Conservation (phyloP, 2,329 filamentous ascomycete species). For the Ceratocystis diversiconidia region DNA sequence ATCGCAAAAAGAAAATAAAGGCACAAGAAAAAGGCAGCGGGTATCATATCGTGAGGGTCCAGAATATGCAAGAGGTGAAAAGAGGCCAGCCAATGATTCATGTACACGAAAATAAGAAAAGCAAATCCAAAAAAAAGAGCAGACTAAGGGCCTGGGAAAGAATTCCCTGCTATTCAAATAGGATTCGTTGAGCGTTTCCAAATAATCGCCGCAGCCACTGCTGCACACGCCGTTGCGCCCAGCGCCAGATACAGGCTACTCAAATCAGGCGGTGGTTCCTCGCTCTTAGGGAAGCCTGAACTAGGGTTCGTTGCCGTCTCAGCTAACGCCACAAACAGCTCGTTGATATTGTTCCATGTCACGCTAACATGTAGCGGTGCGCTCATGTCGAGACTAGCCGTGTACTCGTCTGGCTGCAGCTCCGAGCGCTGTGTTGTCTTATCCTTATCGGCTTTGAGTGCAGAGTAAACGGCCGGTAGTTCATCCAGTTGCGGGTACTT, state of each 20-base stretch:
- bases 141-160: conserved; percentile 6
- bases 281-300: conserved; percentile 74
- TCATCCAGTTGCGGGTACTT: conserved; percentile 73
- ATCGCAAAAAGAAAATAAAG: conserved; percentile 18
- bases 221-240: conserved; percentile 54
- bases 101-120: conserved; percentile 2
- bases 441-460: conserved; percentile 87
- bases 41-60: conserved; percentile 3
- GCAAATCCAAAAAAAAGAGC: neutral
- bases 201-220: conserved; percentile 49
- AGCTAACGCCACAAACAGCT: conserved; percentile 82
- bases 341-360: conserved; percentile 84
- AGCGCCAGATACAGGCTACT: conserved; percentile 76
- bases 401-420: conserved; percentile 84
- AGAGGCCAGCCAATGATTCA: neutral
- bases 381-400: conserved; percentile 69
- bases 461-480: conserved; percentile 83
- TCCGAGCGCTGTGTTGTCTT: conserved; percentile 93
- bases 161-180: conserved; percentile 20
- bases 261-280: conserved; percentile 72
- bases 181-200: conserved; percentile 45
- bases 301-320: conserved; percentile 85
- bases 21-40: neutral
- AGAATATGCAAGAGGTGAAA: neutral
- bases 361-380: conserved; percentile 88